A percentile compares a stretch with the other conserved stretches of the same genome.
These are phyloP conservation scores for Corylus heterophylla DNA, from an alignment of 306 rosid genomes.

Conservation along the genomic window DNA sequence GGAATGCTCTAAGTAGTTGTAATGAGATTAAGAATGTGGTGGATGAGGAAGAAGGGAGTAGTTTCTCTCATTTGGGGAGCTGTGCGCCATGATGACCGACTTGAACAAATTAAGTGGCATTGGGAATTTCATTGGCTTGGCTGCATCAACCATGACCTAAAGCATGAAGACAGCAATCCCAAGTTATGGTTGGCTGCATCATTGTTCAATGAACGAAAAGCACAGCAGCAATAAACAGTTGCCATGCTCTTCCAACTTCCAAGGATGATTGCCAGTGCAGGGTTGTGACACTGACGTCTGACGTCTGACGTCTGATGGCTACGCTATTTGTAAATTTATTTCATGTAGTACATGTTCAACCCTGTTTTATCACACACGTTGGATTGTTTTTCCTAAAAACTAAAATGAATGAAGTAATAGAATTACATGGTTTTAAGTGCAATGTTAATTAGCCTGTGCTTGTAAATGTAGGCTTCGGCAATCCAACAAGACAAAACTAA, in stretches of 20 bases:
- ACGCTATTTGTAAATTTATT: no score
- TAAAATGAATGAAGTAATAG: not conserved
- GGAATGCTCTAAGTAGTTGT: no score
- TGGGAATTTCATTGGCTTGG: constrained; percentile 2
- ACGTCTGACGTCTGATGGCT: no score
- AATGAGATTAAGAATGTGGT: not conserved
- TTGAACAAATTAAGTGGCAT: not conserved
- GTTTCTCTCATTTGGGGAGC: not conserved
- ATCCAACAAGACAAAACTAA: not conserved
- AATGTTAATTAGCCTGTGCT: not conserved
- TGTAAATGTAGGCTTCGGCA: not conserved
- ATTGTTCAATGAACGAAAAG: not conserved
- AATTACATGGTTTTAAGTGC: not conserved
- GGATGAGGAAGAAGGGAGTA: not conserved
- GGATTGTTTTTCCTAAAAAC: not conserved
- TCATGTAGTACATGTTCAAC: no score
- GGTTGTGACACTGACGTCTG: no score
- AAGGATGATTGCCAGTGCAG: not conserved
- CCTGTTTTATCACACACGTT: not conserved
- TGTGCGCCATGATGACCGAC: not conserved
- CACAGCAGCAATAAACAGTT: no score
- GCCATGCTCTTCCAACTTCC: not conserved
- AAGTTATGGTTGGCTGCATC: not conserved
- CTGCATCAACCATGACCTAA: constrained; percentile 1
- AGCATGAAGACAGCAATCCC: not conserved